Evolutionary conservation across 2,329 filamentous ascomycete genomes (phyloP).

Genomic region (Phialophora expanda): DNA sequence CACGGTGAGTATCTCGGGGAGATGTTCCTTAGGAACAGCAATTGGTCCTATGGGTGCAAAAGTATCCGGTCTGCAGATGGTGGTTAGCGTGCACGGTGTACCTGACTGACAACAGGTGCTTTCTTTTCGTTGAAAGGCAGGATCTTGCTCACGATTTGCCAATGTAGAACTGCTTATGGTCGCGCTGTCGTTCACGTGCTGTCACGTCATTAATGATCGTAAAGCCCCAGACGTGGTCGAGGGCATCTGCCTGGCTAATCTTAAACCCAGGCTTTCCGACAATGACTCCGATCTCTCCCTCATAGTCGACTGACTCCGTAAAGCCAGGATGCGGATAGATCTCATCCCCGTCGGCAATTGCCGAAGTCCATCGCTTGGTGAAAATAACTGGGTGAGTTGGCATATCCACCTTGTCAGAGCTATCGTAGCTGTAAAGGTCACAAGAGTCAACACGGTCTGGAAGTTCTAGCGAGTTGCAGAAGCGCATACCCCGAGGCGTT

Average conservation of each 20-base stretch:
- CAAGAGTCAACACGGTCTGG: neutral
- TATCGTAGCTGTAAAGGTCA: conserved; percentile 55
- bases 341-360: conserved; percentile 55
- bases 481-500: conserved; percentile 60
- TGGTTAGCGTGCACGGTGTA: neutral
- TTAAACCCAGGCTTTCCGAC: conserved; percentile 57
- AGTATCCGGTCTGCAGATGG: conserved; percentile 51
- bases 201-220: conserved; percentile 65
- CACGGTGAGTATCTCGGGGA: conserved; percentile 51
- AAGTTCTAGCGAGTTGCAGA: no score
- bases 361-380: conserved; percentile 49
- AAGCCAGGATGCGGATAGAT: conserved; percentile 56
- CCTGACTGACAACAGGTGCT: neutral
- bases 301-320: conserved; percentile 60
- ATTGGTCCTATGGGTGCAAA: conserved; percentile 64
- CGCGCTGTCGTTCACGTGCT: conserved; percentile 58
- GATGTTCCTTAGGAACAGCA: conserved; percentile 55
- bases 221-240: conserved; percentile 62
- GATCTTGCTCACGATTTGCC: conserved; percentile 54
- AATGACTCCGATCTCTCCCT: conserved; percentile 63
- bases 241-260: conserved; percentile 53
- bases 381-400: conserved; percentile 44
- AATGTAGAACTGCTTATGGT: conserved; percentile 66
- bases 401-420: conserved; percentile 62
- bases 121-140: neutral